phyloP scores from a whole-genome alignment of 2,329 filamentous ascomycete genomes.

The Sporothrix schenckii region DNA sequence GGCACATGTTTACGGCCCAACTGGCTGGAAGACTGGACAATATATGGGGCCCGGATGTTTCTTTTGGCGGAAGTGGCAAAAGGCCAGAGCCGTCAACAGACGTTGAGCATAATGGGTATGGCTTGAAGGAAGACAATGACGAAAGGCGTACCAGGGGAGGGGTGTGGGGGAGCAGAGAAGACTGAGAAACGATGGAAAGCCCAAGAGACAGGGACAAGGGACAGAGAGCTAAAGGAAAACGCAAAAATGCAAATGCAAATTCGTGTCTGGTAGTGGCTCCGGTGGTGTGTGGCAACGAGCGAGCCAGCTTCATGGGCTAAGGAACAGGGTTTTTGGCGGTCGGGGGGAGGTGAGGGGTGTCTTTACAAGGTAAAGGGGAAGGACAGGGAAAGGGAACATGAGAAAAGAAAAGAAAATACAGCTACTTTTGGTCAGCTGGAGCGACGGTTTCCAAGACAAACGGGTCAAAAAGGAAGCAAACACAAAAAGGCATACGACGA shows the following conservation, averaged over 20 bases:
- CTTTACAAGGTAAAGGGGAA: neutral
- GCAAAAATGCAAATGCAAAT: neutral
- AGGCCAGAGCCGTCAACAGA: neutral
- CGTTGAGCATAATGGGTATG: neutral
- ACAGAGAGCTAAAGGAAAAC: neutral
- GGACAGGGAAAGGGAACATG: neutral
- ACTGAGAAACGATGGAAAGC: too few species aligned
- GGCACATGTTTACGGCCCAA: neutral
- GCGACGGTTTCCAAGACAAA: neutral
- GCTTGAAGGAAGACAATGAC: neutral
- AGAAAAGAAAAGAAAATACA: neutral
- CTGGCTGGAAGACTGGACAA: neutral
- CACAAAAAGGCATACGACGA: neutral
- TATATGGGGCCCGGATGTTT: neutral
- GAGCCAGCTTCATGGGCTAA: slow-evolving; percentile 17
- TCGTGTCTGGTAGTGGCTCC: neutral
- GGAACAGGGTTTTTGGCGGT: slow-evolving; percentile 22
- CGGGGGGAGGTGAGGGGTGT: neutral
- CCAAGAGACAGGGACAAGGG: neutral
- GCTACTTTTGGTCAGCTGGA: neutral
- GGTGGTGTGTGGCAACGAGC: slow-evolving; percentile 28
- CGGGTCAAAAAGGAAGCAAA: neutral
- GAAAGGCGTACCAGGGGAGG: neutral
- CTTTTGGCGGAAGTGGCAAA: slow-evolving; percentile 18
- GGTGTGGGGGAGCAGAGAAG: neutral